Evolutionary conservation across 257 asterid species (phyloP), one percentile per base, ranked within the genome.

Genomic region (Solanum ossicruentum): DNA sequence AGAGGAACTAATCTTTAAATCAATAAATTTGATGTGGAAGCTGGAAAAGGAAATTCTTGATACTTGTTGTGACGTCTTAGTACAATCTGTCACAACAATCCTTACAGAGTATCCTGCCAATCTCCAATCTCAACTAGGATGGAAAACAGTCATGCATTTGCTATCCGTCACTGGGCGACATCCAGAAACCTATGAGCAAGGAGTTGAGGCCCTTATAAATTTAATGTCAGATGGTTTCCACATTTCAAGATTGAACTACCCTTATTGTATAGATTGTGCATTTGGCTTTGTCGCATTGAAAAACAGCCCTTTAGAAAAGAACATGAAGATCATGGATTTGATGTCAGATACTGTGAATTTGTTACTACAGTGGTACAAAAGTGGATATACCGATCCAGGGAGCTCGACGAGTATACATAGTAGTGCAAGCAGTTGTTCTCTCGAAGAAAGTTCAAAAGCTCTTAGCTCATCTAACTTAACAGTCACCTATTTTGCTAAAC

Each of bases 141-240:
- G 99, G 99, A 95, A 92, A 90, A 88, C 98, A 0, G 89, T 91
- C 78, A 87, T 96, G 36, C 97, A 96, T 84, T 87, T 96, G 83
- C 86, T 97, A 16, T 93, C 98, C 3, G 95, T 89, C 83, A 93
- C 99, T 0, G 99, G 99, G 21, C 97, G 99, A 43, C 98, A 92
- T 80, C 93, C 94, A 2, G 98, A 97, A 80, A 93, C 97, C 52
- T 95, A 97, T 36, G 97, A 91, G 18, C 95, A 90, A 6, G 97
- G 97, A 1, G 95, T 94, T 3, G 96, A 94, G 82, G 67, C 92
- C 55, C 86, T 97, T 13, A 91, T 92, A 86, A 85, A 39, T 7
- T 78, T 97, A 36, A 91, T 97, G 98, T 88, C 96, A 0, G 92
- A 90, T 28, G 87, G 86, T 84, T 78, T 82, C 17, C 90, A 88